A percentile compares a stretch with the other conserved stretches of the same genome.
These are phyloP conservation scores for Phytopythium vexans DNA, from an alignment of 352 stramenopile genomes.

Conservation along the genomic window DNA sequence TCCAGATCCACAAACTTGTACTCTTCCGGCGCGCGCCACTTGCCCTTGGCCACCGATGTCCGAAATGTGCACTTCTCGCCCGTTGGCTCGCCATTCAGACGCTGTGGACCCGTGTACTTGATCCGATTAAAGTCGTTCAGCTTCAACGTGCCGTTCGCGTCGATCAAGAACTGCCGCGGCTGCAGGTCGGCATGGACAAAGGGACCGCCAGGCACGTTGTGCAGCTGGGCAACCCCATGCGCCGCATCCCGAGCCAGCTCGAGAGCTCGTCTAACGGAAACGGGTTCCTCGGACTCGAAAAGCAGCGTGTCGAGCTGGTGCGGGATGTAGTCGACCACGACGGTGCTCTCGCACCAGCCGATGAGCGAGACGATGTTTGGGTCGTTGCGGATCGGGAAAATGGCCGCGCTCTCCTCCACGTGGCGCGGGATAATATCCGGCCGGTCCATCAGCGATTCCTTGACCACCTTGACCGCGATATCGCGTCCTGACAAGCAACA, in stretches of 20 bases:
- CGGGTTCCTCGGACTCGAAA: slow-evolving; percentile 36
- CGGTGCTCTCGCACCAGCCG: slow-evolving; percentile 73
- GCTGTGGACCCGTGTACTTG: slow-evolving; percentile 54
- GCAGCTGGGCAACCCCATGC: slow-evolving; percentile 58
- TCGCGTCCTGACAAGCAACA: slow-evolving; percentile 31
- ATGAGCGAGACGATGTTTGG: slow-evolving; percentile 71
- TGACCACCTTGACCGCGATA: slow-evolving; percentile 68
- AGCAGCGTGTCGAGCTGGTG: slow-evolving; percentile 57
- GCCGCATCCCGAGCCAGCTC: slow-evolving; percentile 52
- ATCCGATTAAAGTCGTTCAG: slow-evolving; percentile 85
- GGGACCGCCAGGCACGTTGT: slow-evolving; percentile 54
- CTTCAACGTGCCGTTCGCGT: slow-evolving; percentile 43
- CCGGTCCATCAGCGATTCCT: slow-evolving; percentile 48
- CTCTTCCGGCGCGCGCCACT: slow-evolving; percentile 78
- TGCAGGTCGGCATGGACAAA: slow-evolving; percentile 84
- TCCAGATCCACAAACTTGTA: slow-evolving; percentile 42
- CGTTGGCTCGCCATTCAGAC: slow-evolving; percentile 27
- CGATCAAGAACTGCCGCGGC: slow-evolving; percentile 75
- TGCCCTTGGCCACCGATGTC: slow-evolving; percentile 67
- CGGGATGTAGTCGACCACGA: slow-evolving; percentile 74
- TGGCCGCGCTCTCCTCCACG: slow-evolving; percentile 64
- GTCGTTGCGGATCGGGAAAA: slow-evolving; percentile 65
- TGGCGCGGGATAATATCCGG: slow-evolving; percentile 66
- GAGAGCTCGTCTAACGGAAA: slow-evolving; percentile 47
- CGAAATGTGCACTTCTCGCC: slow-evolving; percentile 55